A percentile compares a stretch with the other conserved stretches of the same genome.
Evolutionary conservation across 2,329 filamentous ascomycete species (phyloP).

Genomic region (Penicillium sclerotigenum): DNA sequence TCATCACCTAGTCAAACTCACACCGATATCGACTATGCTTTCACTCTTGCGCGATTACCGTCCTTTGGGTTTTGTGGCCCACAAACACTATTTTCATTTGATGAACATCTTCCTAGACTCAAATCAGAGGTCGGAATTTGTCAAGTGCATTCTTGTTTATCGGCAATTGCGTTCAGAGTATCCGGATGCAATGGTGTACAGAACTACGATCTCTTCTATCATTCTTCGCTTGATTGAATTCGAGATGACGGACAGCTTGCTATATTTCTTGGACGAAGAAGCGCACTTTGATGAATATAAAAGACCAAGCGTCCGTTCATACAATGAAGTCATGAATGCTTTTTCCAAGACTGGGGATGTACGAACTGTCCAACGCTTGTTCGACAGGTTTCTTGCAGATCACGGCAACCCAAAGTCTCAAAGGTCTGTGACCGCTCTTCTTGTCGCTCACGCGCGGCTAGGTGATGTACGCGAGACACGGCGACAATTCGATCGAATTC

Average conservation of each 20-base stretch:
- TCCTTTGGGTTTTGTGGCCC: slow-evolving; percentile 22
- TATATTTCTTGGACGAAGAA: slow-evolving; percentile 44
- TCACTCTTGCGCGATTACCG: slow-evolving; percentile 28
- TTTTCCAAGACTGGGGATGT: slow-evolving; percentile 50
- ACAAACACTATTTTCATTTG: slow-evolving; percentile 28
- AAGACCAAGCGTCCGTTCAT: slow-evolving; percentile 33
- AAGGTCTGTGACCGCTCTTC: slow-evolving; percentile 51
- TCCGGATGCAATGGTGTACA: slow-evolving; percentile 20
- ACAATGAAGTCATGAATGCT: slow-evolving; percentile 38
- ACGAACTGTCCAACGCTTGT: slow-evolving; percentile 44
- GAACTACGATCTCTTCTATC: slow-evolving; percentile 25
- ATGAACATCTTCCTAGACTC: slow-evolving; percentile 22
- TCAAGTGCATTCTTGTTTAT: slow-evolving; percentile 39
- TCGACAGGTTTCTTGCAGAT: slow-evolving; percentile 41
- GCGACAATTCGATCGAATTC: slow-evolving; percentile 62
- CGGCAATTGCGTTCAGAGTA: slow-evolving; percentile 40
- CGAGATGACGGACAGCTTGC: slow-evolving; percentile 36
- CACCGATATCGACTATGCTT: slow-evolving; percentile 13
- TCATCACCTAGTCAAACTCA: not conserved
- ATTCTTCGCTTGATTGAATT: slow-evolving; percentile 27
- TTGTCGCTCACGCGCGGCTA: slow-evolving; percentile 68
- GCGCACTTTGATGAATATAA: slow-evolving; percentile 25
- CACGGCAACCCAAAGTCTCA: slow-evolving; percentile 35
- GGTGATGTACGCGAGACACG: slow-evolving; percentile 62
- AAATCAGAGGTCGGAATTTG: slow-evolving; percentile 25